Conservation (phyloP, 2,329 filamentous ascomycete genomes). For the Cladophialophora yegresii region DNA sequence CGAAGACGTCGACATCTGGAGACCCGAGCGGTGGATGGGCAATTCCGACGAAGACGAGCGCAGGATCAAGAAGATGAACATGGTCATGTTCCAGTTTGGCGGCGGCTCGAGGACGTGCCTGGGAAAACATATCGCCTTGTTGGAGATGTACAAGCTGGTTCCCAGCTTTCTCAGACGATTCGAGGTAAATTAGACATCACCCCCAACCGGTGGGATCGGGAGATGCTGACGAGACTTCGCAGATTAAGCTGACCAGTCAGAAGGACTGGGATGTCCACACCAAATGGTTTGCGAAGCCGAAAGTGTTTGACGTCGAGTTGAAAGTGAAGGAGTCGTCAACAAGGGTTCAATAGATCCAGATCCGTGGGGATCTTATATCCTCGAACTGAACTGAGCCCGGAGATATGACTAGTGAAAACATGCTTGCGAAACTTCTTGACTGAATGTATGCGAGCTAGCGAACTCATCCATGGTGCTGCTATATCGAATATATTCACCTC, state of each 20-base stretch:
- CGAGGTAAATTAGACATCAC: conserved; percentile 10
- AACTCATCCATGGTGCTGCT: neutral
- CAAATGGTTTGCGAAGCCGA: neutral
- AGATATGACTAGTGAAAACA: neutral
- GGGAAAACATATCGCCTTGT: conserved; percentile 18
- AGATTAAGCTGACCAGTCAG: neutral
- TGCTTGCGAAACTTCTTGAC: neutral
- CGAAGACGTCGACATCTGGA: conserved; percentile 27
- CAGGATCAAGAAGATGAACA: conserved; percentile 1
- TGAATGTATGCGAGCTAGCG: neutral
- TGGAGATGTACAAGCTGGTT: conserved; percentile 20
- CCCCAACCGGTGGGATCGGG: neutral
- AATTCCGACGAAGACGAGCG: conserved; percentile 29
- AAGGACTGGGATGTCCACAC: neutral
- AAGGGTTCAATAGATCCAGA: neutral
- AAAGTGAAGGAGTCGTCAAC: neutral
- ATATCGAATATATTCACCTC: neutral
- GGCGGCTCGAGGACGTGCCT: conserved; percentile 6
- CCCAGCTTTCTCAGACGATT: conserved; percentile 30
- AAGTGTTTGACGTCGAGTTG: neutral
- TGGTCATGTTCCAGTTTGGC: neutral
- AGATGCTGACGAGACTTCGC: neutral
- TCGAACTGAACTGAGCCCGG: neutral
- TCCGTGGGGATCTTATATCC: neutral
- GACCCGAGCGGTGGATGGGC: conserved; percentile 39